These are phyloP conservation scores for Phytophthora melonis DNA, from an alignment of 352 stramenopile genomes.

Conservation along the genomic window DNA sequence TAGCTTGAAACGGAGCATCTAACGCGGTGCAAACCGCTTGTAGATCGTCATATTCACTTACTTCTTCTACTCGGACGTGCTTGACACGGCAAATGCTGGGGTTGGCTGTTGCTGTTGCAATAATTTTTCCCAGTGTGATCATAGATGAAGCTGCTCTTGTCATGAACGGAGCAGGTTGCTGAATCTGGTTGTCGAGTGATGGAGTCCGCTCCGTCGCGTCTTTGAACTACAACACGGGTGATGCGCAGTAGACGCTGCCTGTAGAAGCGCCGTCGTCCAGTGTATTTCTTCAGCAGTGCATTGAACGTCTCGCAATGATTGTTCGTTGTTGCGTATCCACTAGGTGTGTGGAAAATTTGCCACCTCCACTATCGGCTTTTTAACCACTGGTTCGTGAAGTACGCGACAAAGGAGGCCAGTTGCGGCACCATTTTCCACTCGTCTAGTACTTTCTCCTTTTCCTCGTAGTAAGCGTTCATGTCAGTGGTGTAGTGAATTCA, in stretches of 20 bases:
- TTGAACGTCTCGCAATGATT: too few relatives aligned
- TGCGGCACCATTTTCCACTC: background rate
- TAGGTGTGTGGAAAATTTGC: background rate
- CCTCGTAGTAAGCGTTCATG: background rate
- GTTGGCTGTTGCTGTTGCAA: too few relatives aligned
- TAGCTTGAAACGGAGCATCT: too few relatives aligned
- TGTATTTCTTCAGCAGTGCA: background rate
- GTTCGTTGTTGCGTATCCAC: background rate
- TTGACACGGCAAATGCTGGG: too few relatives aligned
- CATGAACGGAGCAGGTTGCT: background rate
- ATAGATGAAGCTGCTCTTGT: background rate
- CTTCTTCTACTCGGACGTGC: too few relatives aligned
- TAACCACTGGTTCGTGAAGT: background rate
- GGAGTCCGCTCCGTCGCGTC: background rate
- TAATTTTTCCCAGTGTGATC: too few relatives aligned
- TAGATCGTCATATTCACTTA: too few relatives aligned
- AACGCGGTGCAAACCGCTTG: too few relatives aligned
- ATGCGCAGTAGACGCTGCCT: background rate
- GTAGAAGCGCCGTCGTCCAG: background rate
- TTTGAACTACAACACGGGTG: background rate
- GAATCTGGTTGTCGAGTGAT: background rate
- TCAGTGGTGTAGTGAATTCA: background rate
- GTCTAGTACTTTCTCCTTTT: background rate
- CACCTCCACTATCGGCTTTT: background rate
- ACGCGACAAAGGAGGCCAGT: background rate